phyloP scores from a whole-genome alignment of 2,329 filamentous ascomycete species.

The Nemania sp. region DNA sequence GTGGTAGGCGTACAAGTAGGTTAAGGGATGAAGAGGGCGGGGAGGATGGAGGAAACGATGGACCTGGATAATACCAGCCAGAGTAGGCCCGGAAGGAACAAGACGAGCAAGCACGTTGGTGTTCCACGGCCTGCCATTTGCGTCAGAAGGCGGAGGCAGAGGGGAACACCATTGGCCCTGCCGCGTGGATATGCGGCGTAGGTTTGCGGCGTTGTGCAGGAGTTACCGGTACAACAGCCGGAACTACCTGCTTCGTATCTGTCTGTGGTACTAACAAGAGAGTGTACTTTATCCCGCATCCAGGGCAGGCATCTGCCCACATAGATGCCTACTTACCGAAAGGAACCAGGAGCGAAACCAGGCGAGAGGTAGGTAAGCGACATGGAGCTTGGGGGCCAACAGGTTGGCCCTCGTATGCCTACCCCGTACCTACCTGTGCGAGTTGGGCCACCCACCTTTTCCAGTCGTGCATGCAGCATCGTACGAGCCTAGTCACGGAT shows the following conservation, averaged over 20 bases:
- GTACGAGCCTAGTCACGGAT: no score
- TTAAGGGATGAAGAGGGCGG: constrained; percentile 1
- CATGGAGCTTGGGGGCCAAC: not conserved
- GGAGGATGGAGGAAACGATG: not conserved
- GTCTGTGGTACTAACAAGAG: no score
- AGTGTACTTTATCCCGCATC: no score
- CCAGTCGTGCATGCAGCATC: no score
- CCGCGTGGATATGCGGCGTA: constrained; percentile 6
- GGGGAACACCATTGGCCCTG: not conserved
- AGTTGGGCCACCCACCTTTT: no score
- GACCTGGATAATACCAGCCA: not conserved
- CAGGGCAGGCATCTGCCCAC: no score
- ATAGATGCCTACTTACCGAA: no score
- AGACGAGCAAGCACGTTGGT: not conserved
- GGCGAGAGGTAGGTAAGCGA: not conserved
- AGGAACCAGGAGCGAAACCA: no score
- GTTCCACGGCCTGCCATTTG: constrained; percentile 17
- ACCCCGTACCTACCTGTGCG: no score
- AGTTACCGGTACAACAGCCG: not conserved
- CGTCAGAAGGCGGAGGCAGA: constrained; percentile 8
- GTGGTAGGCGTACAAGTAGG: no score
- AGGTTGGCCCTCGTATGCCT: no score
- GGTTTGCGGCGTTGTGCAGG: constrained; percentile 19
- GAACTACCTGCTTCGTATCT: not conserved
- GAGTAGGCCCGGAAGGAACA: constrained; percentile 13